phyloP scores from a whole-genome alignment of 768 basidiomycete genomes.

The Podaxis rugospora region DNA sequence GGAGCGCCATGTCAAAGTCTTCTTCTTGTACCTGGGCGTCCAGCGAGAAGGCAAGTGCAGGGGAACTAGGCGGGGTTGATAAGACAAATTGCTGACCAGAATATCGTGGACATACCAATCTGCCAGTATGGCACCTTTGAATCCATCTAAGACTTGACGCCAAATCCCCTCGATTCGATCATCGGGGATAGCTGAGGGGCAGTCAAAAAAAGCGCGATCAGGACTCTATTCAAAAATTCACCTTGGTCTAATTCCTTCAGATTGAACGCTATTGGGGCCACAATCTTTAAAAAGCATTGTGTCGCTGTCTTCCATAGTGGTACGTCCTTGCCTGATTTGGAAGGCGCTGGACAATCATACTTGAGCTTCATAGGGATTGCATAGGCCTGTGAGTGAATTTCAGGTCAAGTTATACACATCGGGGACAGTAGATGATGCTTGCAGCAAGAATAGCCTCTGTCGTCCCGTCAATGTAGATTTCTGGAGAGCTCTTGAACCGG shows the following conservation, averaged over 20 bases:
- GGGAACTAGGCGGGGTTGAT: slow-evolving; percentile 37
- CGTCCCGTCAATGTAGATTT: slow-evolving; percentile 78
- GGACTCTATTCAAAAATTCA: slow-evolving; percentile 19
- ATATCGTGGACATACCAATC: slow-evolving; percentile 58
- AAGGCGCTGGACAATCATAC: slow-evolving; percentile 89
- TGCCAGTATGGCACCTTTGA: slow-evolving; percentile 75
- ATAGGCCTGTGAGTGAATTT: slow-evolving; percentile 53
- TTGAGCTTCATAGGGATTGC: slow-evolving; percentile 91
- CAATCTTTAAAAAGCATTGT: slow-evolving; percentile 65
- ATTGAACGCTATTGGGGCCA: slow-evolving; percentile 58
- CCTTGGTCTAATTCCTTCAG: slow-evolving; percentile 48
- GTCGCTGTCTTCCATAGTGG: slow-evolving; percentile 98
- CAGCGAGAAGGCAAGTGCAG: slow-evolving; percentile 50
- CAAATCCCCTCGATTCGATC: slow-evolving; percentile 79
- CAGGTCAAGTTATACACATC: background rate
- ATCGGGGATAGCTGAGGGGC: slow-evolving; percentile 45
- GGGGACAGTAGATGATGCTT: slow-evolving; percentile 18
- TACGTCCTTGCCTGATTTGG: slow-evolving; percentile 79
- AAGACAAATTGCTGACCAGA: background rate
- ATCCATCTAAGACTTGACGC: slow-evolving; percentile 79
- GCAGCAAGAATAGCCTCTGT: slow-evolving; percentile 81
- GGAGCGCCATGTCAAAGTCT: slow-evolving; percentile 79
- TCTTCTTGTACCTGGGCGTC: slow-evolving; percentile 75
- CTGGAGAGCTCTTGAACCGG: slow-evolving; percentile 51
- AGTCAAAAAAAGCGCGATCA: background rate